phyloP scores from a whole-genome alignment of 2,329 filamentous ascomycete species.

The Botrytis fragariae region DNA sequence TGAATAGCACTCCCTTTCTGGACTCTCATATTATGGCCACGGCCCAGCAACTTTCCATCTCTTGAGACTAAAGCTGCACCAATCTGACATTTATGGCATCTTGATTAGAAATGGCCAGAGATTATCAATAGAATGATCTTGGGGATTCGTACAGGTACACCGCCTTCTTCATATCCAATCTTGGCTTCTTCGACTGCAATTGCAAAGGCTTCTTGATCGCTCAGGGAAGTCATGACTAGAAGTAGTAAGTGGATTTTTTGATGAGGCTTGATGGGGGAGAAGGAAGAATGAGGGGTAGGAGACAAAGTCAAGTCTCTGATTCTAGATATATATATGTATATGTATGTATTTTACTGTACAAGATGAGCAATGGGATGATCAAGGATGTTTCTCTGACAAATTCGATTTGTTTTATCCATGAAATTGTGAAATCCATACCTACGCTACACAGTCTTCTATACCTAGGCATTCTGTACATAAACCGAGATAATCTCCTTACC shows the following conservation, averaged over 20 bases:
- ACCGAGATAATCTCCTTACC: neutral
- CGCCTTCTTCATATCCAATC: slow-evolving; percentile 47
- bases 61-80: slow-evolving; percentile 61
- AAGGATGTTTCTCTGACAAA: neutral
- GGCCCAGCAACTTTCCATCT: slow-evolving; percentile 67
- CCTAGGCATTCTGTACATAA: neutral
- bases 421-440: neutral
- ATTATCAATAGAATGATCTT: neutral
- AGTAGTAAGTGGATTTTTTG: neutral
- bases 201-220: slow-evolving; percentile 44
- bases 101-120: neutral
- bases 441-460: neutral
- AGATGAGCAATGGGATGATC: neutral
- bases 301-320: neutral
- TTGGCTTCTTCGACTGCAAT: slow-evolving; percentile 50
- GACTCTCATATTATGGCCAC: slow-evolving; percentile 73
- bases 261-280: neutral
- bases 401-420: neutral
- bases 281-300: neutral
- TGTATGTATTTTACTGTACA: neutral
- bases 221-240: slow-evolving; percentile 21
- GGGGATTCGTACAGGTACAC: slow-evolving; percentile 44
- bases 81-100: slow-evolving; percentile 41
- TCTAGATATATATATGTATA: neutral
- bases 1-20: slow-evolving; percentile 70